Evolutionary conservation across 108 stramenopile genomes (phyloP).

Genomic region (Bacterosira constricta): DNA sequence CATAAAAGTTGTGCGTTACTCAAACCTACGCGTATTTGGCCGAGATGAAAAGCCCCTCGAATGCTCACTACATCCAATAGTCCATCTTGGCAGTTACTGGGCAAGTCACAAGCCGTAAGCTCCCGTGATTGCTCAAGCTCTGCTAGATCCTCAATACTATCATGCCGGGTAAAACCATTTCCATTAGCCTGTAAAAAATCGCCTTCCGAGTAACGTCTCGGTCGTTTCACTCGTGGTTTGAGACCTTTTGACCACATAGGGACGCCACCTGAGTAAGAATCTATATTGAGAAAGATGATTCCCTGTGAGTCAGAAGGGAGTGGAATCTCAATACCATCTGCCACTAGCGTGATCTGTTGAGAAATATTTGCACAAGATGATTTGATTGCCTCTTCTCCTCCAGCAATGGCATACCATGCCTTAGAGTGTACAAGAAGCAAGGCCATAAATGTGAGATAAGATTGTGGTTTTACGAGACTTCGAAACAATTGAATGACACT

Average conservation of each 20-base stretch:
- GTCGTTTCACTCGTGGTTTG: slow-evolving; percentile 22
- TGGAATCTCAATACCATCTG: slow-evolving; percentile 86
- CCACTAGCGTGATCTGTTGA: slow-evolving; percentile 75
- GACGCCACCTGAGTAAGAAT: slow-evolving; percentile 88
- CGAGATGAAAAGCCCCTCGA: slow-evolving; percentile 85
- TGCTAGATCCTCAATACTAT: slow-evolving; percentile 65
- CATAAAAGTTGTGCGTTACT: slow-evolving; percentile 75
- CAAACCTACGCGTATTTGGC: slow-evolving; percentile 88
- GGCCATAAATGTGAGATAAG: too few relatives aligned
- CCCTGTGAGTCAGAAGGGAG: slow-evolving; percentile 88
- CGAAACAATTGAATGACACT: too few relatives aligned
- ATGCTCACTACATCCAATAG: slow-evolving; percentile 84
- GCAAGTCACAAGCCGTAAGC: slow-evolving; percentile 69
- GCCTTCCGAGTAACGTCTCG: slow-evolving; percentile 39
- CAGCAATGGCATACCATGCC: slow-evolving; percentile 89
- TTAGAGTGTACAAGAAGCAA: too few relatives aligned
- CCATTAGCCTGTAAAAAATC: slow-evolving; percentile 10
- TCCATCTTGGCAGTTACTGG: slow-evolving; percentile 88
- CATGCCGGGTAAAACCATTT: slow-evolving; percentile 43
- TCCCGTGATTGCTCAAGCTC: slow-evolving; percentile 43
- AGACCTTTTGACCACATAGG: slow-evolving; percentile 79
- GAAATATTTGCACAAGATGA: slow-evolving; percentile 65
- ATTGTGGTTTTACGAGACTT: too few relatives aligned
- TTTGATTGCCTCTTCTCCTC: slow-evolving; percentile 90
- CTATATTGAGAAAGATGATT: slow-evolving; percentile 90